These are phyloP conservation scores for Trichocomaceae sp. DNA, from an alignment of 2,329 filamentous ascomycete genomes.

Conservation along the genomic window DNA sequence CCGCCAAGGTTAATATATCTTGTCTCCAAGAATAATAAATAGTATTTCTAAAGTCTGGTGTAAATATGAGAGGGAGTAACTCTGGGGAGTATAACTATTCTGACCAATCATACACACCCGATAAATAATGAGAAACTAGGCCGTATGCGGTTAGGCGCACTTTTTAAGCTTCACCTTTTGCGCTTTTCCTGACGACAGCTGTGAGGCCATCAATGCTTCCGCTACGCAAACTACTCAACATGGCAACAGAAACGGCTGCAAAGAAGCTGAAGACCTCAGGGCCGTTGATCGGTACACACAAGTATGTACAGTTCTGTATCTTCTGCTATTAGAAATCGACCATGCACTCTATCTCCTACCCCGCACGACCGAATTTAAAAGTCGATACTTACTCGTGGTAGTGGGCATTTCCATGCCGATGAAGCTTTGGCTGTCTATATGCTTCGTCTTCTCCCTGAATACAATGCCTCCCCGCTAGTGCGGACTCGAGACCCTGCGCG, in stretches of 20 bases:
- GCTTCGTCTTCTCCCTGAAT: slow-evolving; percentile 79
- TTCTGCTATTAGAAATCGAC: not conserved
- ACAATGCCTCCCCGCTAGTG: slow-evolving; percentile 65
- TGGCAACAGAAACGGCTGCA: slow-evolving; percentile 60
- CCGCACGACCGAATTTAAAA: not conserved
- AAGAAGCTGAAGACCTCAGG: slow-evolving; percentile 78
- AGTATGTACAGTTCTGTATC: slow-evolving; percentile 36
- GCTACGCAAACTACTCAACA: slow-evolving; percentile 45
- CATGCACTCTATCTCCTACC: not conserved
- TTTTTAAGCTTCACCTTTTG: not conserved
- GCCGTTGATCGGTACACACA: slow-evolving; percentile 84
- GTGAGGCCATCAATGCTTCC: slow-evolving; percentile 1
- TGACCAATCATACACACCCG: not conserved
- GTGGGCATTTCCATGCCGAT: slow-evolving; percentile 96
- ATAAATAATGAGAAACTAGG: not conserved
- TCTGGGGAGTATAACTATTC: not conserved
- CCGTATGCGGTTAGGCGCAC: not conserved
- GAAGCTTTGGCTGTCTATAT: slow-evolving; percentile 96
- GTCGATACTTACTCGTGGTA: slow-evolving; percentile 18
- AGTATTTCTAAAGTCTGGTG: not conserved
- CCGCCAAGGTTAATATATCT: too few relatives aligned
- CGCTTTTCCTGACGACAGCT: not conserved
- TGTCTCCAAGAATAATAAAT: too few relatives aligned
- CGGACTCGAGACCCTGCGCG: slow-evolving; percentile 78
- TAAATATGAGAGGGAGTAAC: not conserved